Base-by-base conservation (phyloP, 140 eudicot genomes). In the Cichorium intybus region DNA sequence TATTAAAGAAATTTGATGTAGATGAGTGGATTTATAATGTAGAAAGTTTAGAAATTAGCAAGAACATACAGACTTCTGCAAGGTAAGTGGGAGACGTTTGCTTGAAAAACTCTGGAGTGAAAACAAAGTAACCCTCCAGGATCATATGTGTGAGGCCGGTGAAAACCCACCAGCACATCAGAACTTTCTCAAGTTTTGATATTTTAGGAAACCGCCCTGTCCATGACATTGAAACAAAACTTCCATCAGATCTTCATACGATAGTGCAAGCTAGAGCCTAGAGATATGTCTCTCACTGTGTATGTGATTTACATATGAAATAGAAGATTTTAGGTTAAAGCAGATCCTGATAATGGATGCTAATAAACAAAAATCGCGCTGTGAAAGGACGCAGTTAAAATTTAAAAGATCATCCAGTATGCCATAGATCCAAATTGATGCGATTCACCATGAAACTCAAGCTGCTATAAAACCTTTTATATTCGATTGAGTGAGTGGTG, bases 161-260 rank as follows among this genome's bases (percentile, higher is more conserved):
- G 80, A 92, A 83, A 48, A 84, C 85, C 96, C 96, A 88, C 97
- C 99, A 92, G 82, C 99, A 92, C 95, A 92, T 88, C 33, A 92
- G 90, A 58, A 73, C 5, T 78, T 88, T 83, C 63, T 92, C 99
- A 7, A 67, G 48, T 74, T 83, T 85, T 4, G 89, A 69, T 66
- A 79, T 51, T 75, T 80, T 93, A 22, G 78, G 81, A 45, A 78
- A 70, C 52, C 80, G 64, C 73, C 99, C 97, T 93, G 71, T 58
- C 15, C 61, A 53, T 50, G 60, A 47, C 48, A 64, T 55, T 49
- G 28, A 64, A 56, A 53, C 18, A 68, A 70, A 24, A 34, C 58
- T 34, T 37, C 54, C 6, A 24, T 50, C 31, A 75, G 29, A 16
- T 39, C 23, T 65, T 27, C 51, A 48, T 60, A 24, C 28, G 49